phyloP scores from a whole-genome alignment of 73 alveolate genomes.

The Paramecium caudatum region DNA sequence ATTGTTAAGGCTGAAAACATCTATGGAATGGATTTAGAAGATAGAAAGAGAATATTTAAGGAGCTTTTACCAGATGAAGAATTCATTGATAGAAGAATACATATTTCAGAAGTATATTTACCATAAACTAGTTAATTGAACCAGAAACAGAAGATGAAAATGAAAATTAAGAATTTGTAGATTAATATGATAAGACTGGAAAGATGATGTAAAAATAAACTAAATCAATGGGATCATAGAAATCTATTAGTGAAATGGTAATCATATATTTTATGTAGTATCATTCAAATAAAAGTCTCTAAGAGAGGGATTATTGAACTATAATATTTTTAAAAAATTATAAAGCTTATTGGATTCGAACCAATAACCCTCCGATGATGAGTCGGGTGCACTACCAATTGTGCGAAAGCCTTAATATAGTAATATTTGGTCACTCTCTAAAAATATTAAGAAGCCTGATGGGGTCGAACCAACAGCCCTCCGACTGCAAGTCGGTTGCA shows the following conservation, averaged over 20 bases:
- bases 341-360: no score
- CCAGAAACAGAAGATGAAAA: constrained; percentile 96
- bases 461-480: no score
- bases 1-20: constrained; percentile 95
- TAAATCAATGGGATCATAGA: constrained; percentile 61
- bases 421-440: no score
- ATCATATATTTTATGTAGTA: background rate
- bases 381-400: no score
- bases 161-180: constrained; percentile 80
- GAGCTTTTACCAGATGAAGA: constrained; percentile 91
- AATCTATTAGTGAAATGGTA: constrained; percentile 67
- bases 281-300: constrained; percentile 60
- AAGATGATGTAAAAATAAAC: constrained; percentile 56
- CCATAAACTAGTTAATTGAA: constrained; percentile 80
- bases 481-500: no score
- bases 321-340: no score
- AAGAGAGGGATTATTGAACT: constrained; percentile 51
- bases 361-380: no score
- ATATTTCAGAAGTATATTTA: constrained; percentile 77
- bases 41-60: constrained; percentile 88
- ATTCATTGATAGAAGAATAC: constrained; percentile 96
- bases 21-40: constrained; percentile 94
- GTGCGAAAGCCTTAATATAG: no score
- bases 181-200: constrained; percentile 71
- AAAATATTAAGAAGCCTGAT: no score